Conservation (phyloP, 2,329 filamentous ascomycete species). For the Ophiocordyceps polyrhachis-furcata region DNA sequence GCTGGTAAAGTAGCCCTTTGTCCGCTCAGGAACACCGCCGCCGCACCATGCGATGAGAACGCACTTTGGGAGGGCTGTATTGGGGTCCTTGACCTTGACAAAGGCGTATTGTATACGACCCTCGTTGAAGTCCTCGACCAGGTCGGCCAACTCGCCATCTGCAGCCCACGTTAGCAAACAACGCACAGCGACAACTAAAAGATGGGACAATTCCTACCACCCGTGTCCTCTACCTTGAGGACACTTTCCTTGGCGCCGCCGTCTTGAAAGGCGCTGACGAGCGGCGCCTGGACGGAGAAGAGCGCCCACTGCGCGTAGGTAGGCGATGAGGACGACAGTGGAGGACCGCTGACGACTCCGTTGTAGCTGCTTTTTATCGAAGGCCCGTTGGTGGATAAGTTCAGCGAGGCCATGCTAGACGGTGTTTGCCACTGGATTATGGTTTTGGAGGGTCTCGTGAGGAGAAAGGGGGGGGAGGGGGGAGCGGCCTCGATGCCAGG, state of each 20-base stretch:
- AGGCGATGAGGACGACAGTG: conserved; percentile 42
- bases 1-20: conserved; percentile 96
- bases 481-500: too few relatives aligned
- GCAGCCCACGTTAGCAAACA: conserved; percentile 6
- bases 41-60: conserved; percentile 94
- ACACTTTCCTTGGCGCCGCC: conserved; percentile 76
- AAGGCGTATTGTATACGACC: conserved; percentile 94
- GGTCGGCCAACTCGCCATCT: conserved; percentile 81
- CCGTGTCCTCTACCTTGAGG: conserved; percentile 81
- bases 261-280: conserved; percentile 86
- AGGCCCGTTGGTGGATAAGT: conserved; percentile 60
- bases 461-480: not conserved
- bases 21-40: conserved; percentile 92
- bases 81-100: conserved; percentile 89
- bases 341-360: conserved; percentile 34
- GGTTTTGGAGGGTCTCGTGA: not conserved
- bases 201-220: conserved; percentile 35
- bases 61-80: conserved; percentile 73
- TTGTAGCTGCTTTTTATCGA: conserved; percentile 71
- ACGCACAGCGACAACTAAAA: conserved; percentile 1
- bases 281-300: conserved; percentile 79
- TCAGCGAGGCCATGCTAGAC: conserved; percentile 54
- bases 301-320: conserved; percentile 88
- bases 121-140: conserved; percentile 93
- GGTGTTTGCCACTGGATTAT: not conserved